Base-by-base conservation (phyloP, 169 alveolate species). In the Miamiensis avidus region DNA sequence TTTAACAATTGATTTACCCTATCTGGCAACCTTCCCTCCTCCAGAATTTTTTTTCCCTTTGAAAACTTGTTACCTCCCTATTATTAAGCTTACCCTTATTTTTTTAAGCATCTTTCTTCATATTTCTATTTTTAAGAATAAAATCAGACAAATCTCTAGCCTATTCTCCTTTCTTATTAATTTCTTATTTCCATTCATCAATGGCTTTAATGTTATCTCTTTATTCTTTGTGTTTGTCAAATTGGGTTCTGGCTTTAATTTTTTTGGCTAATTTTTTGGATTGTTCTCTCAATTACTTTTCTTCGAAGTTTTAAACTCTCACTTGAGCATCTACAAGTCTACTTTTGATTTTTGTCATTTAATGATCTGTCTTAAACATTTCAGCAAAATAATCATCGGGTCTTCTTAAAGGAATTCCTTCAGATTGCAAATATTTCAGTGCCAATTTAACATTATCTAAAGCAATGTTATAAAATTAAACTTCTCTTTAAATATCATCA, bases 321-420 rank as follows among this genome's bases (percentile, higher is more conserved):
- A 78, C 91, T 74, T 91, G 89, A 81, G 91, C 92, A 86, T 88
- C 76, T 64, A 94, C 88, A 25, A 94, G 83, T 75, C 82, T 89
- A 76, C 82, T 82, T 88, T 91, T 91, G 11, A 91, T 90, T 82
- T 91, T 94, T 31, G 82, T 76, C 97, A 94, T 94, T 72, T 89
- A 90, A 32, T 91, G 87, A 82, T 94, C 97, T 72, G 93, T 84
- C 72, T 91, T 94, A 32, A 94, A 34, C 97, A 94, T 94, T 88
- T 94, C 97, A 49, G 93, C 94, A 76, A 94, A 94, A 87, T 86
- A 94, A 81, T 94, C 97, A 82, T 94, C 95, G 6, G 97, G 97
- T 82, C 97, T 91, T 65, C 89, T 92, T 82, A 90, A 87, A 76
- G 89, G 84, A 79, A 90, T 92, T 0, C 89, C 89, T 69, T 85